Evolutionary conservation across 2,329 filamentous ascomycete species (phyloP), one percentile per base, ranked within the genome.

Genomic region (Colletotrichum sidae): DNA sequence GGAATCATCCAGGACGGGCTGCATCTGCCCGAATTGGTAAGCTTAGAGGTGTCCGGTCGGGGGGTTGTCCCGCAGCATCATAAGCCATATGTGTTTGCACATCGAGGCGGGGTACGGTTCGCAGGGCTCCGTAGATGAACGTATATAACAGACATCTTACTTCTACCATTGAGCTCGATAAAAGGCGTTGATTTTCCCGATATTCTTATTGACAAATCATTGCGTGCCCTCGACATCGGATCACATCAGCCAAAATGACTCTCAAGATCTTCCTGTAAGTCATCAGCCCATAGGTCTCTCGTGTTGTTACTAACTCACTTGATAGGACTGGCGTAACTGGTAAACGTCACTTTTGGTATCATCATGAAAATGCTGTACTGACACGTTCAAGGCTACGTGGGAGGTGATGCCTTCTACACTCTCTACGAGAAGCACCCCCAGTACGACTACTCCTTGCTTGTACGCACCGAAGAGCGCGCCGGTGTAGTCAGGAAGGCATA

Each of bases 361-460:
- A 25, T 25, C 25, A 25, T 25, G 4, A 25, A 25, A 25, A 5
- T 41, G 12, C 15, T 49, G 10, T 7, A 42, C 55, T 58, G 35
- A 51, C 55, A 58, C 15, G 11, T 47, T 5, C 8, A 42, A 75
- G 85, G 85, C 65, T 87, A 83, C 70, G 80, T 87, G 59, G 85
- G 85, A 46, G 85, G 85, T 7, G 79, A 83, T 41, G 78, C 80
- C 6, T 79, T 87, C 42, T 77, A 82, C 53, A 72, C 75, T 12
- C 72, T 87, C 7, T 69, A 76, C 58, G 70, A 77, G 7, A 73
- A 79, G 8, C 79, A 85, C 58, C 82, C 82, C 3, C 79, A 85
- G n/a, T 83, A 79, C 61, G 75, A 82, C 9, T 80, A 79, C 60
- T 77, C 78, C 1, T 73, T 82, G 5, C 77, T 87, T 2, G 76